These are phyloP conservation scores for Dysphania ambrosioides DNA, from an alignment of 148 eudicot species.

Conservation along the genomic window DNA sequence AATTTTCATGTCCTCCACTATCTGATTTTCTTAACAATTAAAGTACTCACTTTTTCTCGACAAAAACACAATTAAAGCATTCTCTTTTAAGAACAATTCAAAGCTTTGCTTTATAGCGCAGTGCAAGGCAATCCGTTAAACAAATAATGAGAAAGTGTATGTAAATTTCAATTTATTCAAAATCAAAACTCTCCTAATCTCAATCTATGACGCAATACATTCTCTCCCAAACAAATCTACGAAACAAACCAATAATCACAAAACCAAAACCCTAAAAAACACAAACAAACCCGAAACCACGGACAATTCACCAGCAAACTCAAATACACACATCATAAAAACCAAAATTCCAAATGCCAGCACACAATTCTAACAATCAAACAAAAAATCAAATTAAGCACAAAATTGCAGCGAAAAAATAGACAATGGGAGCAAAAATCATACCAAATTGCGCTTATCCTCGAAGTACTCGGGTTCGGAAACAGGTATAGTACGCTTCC, in stretches of 20 bases:
- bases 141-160: neutral
- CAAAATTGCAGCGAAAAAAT: neutral
- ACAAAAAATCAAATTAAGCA: neutral
- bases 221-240: neutral
- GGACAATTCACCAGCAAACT: neutral
- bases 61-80: too few relatives aligned
- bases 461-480: slow-evolving; percentile 59
- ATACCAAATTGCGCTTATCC: slow-evolving; percentile 82
- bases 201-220: neutral
- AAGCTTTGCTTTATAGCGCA: too few relatives aligned
- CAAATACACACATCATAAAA: neutral
- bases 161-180: neutral
- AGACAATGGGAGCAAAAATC: neutral
- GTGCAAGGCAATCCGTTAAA: neutral
- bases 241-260: too few relatives aligned
- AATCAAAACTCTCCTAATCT: neutral
- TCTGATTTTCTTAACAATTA: neutral
- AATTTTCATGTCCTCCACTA: too few relatives aligned
- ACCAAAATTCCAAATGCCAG: neutral
- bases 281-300: neutral
- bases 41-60: too few relatives aligned
- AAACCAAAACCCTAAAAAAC: neutral
- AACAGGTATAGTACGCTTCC: slow-evolving; percentile 43
- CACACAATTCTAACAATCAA: neutral
- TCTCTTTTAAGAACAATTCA: neutral